Conservation (phyloP, 179 eudicot species). For the Dionaea muscipula region DNA sequence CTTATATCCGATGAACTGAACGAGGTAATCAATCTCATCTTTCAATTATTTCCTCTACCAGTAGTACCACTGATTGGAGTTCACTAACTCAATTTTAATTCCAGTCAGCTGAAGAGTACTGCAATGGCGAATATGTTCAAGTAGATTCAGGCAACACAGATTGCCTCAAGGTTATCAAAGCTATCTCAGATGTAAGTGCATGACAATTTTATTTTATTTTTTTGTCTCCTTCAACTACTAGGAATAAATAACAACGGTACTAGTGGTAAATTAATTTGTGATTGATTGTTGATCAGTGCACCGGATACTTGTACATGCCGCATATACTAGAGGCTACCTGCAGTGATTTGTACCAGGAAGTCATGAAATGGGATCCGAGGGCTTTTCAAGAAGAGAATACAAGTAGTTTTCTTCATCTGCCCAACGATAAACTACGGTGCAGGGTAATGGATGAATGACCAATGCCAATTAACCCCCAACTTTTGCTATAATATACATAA, state of each 20-base stretch:
- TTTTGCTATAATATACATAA: no score
- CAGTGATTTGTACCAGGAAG: neutral
- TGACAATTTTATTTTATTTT: neutral
- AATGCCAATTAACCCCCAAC: no score
- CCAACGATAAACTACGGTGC: slow-evolving; percentile 9
- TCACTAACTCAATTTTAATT: neutral
- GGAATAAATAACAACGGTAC: no score
- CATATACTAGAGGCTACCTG: slow-evolving; percentile 24
- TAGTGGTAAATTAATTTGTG: no score
- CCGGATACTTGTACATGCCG: slow-evolving; percentile 3
- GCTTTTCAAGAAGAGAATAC: slow-evolving; percentile 4
- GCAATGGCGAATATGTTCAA: slow-evolving; percentile 20
- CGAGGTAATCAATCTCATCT: slow-evolving; percentile 2
- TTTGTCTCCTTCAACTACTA: no score
- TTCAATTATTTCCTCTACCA: neutral
- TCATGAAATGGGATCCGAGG: neutral
- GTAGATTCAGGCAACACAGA: slow-evolving; percentile 5
- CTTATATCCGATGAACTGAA: slow-evolving; percentile 13
- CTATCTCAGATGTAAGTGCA: slow-evolving; percentile 11
- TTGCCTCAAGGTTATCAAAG: slow-evolving; percentile 11
- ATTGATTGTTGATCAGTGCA: slow-evolving; percentile 14
- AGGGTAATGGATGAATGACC: slow-evolving; percentile 20
- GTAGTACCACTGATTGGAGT: no score
- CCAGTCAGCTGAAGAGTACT: slow-evolving; percentile 21
- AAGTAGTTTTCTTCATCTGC: neutral